Conservation (phyloP, 192 early-diverging fungal genomes). For the Rhizoclosmatium sp. region DNA sequence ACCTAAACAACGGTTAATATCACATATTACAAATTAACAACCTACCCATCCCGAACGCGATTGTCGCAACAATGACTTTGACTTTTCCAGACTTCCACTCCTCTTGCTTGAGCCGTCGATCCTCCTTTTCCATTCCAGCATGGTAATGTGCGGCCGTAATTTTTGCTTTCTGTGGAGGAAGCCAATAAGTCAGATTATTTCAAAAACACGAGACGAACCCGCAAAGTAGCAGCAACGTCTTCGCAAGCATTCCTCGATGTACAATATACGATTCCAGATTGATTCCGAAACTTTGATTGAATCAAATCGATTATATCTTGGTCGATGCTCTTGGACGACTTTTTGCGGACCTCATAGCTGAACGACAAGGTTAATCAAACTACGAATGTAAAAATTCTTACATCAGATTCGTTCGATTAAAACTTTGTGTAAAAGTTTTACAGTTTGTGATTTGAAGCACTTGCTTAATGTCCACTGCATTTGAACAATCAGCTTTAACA, state of each 20-base stretch:
- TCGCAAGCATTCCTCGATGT: constrained; percentile 81
- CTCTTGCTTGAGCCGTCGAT: constrained; percentile 77
- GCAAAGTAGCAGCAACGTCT: constrained; percentile 70
- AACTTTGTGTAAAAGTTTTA: constrained; percentile 79
- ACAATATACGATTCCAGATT: constrained; percentile 91
- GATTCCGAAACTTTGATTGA: constrained; percentile 51
- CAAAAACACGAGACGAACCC: not conserved
- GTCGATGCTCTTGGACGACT: constrained; percentile 64
- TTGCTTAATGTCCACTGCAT: constrained; percentile 73
- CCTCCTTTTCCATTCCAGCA: constrained; percentile 82
- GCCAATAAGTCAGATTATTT: not conserved
- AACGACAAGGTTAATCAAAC: constrained; percentile 4
- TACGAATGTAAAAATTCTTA: constrained; percentile 11
- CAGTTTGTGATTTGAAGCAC: constrained; percentile 78
- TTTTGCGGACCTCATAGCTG: constrained; percentile 63
- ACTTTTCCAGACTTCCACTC: constrained; percentile 80
- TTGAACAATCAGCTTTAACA: not conserved
- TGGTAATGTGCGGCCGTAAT: constrained; percentile 85
- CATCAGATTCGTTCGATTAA: constrained; percentile 85
- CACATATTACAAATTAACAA: not conserved
- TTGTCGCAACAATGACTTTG: constrained; percentile 91
- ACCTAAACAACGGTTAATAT: constrained; percentile 16
- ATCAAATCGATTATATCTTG: constrained; percentile 81
- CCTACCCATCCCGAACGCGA: constrained; percentile 96
- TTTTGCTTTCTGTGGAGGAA: constrained; percentile 59